Conservation (phyloP, 805 yeast genomes). For the Kazachstania kunashirensis region DNA sequence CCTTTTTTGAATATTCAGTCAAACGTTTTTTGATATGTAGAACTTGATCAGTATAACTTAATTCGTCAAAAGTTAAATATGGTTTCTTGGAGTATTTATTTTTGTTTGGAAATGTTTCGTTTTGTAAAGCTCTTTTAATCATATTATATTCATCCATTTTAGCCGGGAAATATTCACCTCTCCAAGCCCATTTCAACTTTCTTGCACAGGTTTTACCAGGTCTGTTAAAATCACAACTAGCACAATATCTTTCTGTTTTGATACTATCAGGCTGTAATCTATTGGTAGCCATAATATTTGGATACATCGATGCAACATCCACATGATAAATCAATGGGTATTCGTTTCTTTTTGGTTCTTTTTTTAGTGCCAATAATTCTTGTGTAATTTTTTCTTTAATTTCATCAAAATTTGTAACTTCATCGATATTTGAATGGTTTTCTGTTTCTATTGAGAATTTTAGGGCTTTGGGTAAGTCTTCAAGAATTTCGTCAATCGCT, state of each 20-base stretch:
- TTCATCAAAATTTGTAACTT: slow-evolving; percentile 73
- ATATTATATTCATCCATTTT: slow-evolving; percentile 82
- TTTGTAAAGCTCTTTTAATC: slow-evolving; percentile 75
- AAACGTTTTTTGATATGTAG: slow-evolving; percentile 63
- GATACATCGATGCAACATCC: slow-evolving; percentile 99
- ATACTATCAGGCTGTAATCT: slow-evolving; percentile 96
- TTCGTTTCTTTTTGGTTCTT: slow-evolving; percentile 58
- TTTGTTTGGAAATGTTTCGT: slow-evolving; percentile 63
- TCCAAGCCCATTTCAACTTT: slow-evolving; percentile 91
- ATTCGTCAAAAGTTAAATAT: slow-evolving; percentile 60
- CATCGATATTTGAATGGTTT: slow-evolving; percentile 58
- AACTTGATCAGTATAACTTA: slow-evolving; percentile 71
- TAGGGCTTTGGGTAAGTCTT: slow-evolving; percentile 65
- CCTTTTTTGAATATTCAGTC: slow-evolving; percentile 75
- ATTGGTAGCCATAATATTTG: slow-evolving; percentile 96
- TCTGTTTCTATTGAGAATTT: slow-evolving; percentile 80
- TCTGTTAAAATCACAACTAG: slow-evolving; percentile 91
- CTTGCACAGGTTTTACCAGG: slow-evolving; percentile 94
- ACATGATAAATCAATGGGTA: slow-evolving; percentile 89
- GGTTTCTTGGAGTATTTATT: slow-evolving; percentile 47
- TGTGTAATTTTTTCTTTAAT: slow-evolving; percentile 48
- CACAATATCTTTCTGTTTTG: slow-evolving; percentile 91
- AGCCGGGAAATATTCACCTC: slow-evolving; percentile 93
- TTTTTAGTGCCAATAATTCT: slow-evolving; percentile 48
- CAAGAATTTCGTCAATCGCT: slow-evolving; percentile 70